A percentile compares a stretch with the other conserved stretches of the same genome.
phyloP scores from a whole-genome alignment of 2,329 filamentous ascomycete species.

The Neonectria neomacrospora region DNA sequence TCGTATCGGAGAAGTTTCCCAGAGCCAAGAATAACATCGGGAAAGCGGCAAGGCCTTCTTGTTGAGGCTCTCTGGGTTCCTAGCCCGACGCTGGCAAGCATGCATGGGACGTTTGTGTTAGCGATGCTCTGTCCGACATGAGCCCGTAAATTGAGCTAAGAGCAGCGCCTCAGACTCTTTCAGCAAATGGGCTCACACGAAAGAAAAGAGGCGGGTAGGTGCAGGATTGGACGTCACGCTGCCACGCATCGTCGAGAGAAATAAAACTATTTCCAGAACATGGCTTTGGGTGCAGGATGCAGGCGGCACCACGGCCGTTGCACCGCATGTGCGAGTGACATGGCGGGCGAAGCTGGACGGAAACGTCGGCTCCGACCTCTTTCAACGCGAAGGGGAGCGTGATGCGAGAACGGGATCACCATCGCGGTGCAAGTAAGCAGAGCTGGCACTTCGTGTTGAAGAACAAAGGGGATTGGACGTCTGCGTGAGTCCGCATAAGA shows the following conservation, averaged over 20 bases:
- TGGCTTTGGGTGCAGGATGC: neutral
- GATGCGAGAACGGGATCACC: neutral
- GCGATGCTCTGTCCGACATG: neutral
- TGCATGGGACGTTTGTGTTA: neutral
- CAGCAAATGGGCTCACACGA: neutral
- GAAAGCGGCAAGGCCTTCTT: neutral
- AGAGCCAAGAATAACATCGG: neutral
- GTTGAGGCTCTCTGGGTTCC: neutral
- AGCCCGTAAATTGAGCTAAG: neutral
- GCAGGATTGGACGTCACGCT: conserved; percentile 9
- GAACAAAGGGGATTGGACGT: neutral
- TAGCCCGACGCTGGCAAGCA: neutral
- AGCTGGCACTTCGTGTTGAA: neutral
- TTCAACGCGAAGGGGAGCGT: neutral
- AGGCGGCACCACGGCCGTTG: neutral
- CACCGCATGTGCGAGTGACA: conserved; percentile 13
- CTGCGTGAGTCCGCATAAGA: neutral
- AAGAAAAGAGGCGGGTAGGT: neutral
- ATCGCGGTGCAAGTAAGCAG: neutral
- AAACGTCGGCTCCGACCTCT: neutral
- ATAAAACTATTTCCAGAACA: conserved; percentile 14
- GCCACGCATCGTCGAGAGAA: neutral
- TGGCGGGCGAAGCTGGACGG: neutral
- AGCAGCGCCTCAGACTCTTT: neutral
- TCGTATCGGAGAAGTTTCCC: neutral